Evolutionary conservation across 2,329 filamentous ascomycete genomes (phyloP).

Genomic region (Apiospora marii): DNA sequence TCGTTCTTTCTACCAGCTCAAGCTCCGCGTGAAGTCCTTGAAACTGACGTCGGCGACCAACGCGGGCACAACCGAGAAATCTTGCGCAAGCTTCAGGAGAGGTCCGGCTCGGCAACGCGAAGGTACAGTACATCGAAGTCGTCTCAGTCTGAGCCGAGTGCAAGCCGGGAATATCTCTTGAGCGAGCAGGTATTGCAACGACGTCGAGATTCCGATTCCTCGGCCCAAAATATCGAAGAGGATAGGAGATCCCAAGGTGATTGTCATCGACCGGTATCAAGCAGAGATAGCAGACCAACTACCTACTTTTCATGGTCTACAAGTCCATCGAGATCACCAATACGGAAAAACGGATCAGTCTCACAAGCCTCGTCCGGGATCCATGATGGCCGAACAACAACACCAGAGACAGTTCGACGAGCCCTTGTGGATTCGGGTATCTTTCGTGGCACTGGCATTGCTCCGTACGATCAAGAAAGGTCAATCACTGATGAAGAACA

Average conservation of each 20-base stretch:
- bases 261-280: neutral
- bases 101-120: slow-evolving; percentile 25
- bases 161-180: neutral
- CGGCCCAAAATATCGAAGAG: neutral
- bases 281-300: slow-evolving; percentile 23
- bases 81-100: neutral
- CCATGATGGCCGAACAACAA: neutral
- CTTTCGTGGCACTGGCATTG: slow-evolving; percentile 24
- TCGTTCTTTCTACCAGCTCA: slow-evolving; percentile 44
- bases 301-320: slow-evolving; percentile 36
- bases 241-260: neutral
- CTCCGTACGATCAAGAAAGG: slow-evolving; percentile 22
- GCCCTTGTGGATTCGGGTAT: slow-evolving; percentile 25
- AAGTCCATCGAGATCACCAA: slow-evolving; percentile 25
- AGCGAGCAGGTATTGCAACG: neutral
- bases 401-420: slow-evolving; percentile 17
- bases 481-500: neutral
- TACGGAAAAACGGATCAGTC: neutral
- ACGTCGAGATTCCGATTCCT: neutral
- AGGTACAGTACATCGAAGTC: slow-evolving; percentile 13
- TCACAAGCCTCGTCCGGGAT: slow-evolving; percentile 1
- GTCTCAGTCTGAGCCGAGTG: neutral
- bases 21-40: neutral
- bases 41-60: neutral
- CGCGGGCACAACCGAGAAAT: neutral